A percentile compares a stretch with the other conserved stretches of the same genome.
Evolutionary conservation across 306 rosid genomes (phyloP).

Genomic region (Trichosanthes truncata): DNA sequence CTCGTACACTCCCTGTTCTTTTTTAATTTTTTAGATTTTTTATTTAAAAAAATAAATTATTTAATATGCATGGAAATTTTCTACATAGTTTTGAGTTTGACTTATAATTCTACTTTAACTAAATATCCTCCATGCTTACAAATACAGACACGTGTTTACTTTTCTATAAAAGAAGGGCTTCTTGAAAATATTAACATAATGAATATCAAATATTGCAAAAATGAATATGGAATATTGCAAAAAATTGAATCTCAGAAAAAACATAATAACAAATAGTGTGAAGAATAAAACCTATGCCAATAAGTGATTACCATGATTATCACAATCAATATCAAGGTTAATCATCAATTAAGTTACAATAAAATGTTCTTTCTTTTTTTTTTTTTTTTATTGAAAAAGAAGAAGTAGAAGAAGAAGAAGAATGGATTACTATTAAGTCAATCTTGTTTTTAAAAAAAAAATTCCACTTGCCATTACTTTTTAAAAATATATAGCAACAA

Average conservation of each 20-base stretch:
- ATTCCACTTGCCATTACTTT: neutral
- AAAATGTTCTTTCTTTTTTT: neutral
- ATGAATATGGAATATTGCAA: neutral
- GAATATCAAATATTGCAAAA: neutral
- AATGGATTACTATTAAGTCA: neutral
- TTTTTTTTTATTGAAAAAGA: neutral
- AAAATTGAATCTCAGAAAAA: neutral
- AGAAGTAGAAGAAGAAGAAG: neutral
- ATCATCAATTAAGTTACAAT: neutral
- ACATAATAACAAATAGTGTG: neutral
- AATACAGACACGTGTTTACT: neutral
- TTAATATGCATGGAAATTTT: neutral
- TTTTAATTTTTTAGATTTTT: neutral
- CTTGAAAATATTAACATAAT: neutral
- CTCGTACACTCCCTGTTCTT: neutral
- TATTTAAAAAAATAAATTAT: neutral
- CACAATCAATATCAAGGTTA: neutral
- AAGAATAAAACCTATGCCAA: neutral
- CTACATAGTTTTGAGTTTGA: neutral
- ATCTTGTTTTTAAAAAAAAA: neutral
- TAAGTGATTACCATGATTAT: neutral
- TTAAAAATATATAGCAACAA: neutral
- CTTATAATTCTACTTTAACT: neutral
- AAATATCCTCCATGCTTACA: neutral
- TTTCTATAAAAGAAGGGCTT: neutral